phyloP scores from a whole-genome alignment of 169 alveolate species.

The Perkinsus olseni region DNA sequence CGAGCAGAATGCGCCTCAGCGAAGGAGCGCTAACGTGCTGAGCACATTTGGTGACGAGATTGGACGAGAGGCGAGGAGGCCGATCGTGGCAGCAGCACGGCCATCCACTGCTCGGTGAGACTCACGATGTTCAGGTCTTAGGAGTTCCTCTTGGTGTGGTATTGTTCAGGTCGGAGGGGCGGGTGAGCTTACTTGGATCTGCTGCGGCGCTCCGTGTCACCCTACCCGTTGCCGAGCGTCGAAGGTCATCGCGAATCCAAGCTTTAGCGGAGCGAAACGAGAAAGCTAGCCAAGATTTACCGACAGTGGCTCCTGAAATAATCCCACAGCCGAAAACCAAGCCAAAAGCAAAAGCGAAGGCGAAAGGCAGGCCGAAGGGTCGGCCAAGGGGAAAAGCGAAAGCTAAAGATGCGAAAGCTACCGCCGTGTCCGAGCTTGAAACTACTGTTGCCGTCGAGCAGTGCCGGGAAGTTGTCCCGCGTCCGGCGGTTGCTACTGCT shows the following conservation, averaged over 20 bases:
- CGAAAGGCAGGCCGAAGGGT: background rate
- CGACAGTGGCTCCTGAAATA: background rate
- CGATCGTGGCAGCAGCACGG: background rate
- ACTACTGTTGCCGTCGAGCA: no score
- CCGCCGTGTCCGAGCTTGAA: no score
- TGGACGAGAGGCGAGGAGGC: background rate
- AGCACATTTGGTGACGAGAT: background rate
- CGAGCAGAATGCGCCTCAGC: background rate
- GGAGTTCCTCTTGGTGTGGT: no score
- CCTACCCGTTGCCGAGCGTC: background rate
- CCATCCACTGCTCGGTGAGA: background rate
- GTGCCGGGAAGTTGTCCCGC: no score
- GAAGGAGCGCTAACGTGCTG: background rate
- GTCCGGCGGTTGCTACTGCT: background rate
- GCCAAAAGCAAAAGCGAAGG: background rate
- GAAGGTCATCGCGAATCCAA: background rate
- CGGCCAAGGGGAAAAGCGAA: background rate
- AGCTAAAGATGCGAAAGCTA: background rate
- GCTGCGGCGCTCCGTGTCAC: background rate
- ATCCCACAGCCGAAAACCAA: background rate
- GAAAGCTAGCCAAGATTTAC: no score
- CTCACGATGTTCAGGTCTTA: no score
- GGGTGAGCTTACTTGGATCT: background rate
- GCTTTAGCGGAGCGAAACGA: background rate
- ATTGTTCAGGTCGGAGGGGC: no score